phyloP scores from a whole-genome alignment of 768 basidiomycete genomes.

The Pseudohyphozyma bogoriensis region DNA sequence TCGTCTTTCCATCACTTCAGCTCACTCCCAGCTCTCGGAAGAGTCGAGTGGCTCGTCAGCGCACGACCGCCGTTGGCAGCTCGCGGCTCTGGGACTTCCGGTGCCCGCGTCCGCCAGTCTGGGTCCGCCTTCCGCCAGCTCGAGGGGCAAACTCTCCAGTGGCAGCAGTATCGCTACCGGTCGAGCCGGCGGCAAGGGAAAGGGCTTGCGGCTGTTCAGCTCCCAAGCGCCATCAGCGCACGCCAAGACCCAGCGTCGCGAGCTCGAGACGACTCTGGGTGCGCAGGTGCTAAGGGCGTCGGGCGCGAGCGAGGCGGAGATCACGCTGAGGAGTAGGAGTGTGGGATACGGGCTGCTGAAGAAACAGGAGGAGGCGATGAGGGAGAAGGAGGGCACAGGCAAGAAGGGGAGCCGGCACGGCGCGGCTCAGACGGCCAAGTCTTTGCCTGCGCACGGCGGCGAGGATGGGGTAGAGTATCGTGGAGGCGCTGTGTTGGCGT shows the following conservation, averaged over 20 bases:
- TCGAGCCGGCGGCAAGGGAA: no score
- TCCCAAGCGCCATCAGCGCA: neutral
- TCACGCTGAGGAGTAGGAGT: conserved; percentile 15
- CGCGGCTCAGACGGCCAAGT: no score
- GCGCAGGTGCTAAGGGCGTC: neutral
- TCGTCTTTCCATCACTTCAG: neutral
- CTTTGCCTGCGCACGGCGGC: no score
- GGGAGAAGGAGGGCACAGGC: conserved; percentile 5
- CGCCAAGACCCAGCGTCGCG: conserved; percentile 1
- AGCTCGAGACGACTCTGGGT: conserved; percentile 7
- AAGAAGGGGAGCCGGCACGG: conserved; percentile 1
- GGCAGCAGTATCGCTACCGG: neutral
- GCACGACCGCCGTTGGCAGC: no score
- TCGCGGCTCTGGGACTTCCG: no score
- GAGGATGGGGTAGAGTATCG: no score
- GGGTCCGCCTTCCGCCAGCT: neutral
- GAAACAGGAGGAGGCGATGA: conserved; percentile 13
- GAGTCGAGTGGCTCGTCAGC: no score
- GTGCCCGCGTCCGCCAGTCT: no score
- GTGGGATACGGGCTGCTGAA: conserved; percentile 20
- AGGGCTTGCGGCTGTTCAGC: no score
- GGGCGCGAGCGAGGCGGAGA: conserved; percentile 21
- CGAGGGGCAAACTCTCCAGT: neutral
- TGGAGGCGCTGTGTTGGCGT: no score
- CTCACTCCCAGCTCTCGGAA: neutral